Evolutionary conservation across 768 basidiomycete genomes (phyloP), one percentile per base, ranked within the genome.

Genomic region (Boletus speciosus): DNA sequence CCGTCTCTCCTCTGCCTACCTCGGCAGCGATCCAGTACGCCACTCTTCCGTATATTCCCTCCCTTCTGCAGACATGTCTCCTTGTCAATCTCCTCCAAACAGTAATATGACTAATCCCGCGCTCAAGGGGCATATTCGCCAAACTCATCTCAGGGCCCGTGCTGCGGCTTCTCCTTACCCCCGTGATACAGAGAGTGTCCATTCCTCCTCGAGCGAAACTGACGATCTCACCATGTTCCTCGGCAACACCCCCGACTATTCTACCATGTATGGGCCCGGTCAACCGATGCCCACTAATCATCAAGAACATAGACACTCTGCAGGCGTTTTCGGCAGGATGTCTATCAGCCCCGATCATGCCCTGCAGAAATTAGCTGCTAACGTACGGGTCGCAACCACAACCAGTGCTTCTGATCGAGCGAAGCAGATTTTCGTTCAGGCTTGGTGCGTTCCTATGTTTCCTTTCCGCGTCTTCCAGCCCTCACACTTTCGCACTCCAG

Each of bases 371-470:
- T 77, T 93, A 52, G 91, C 92, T 4, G 86, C 85, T 40, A 92
- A 90, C 62, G 90, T 93, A 35, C 84, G 91, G 47, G 86, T 87
- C 41, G 92, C 92, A 12, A 93, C 91, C 3, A 94, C 91, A 8
- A 93, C 91, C 37, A 92, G 88, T 65, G 91, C 92, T 47, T 93
- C 91, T 11, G 92, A 94, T 70, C 76, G 92, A 64, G 91, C 92
- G 49, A 93, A 93, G 65, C 90, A 93, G 72, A 92, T 93, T 63
- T 94, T 94, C 64, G 91, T 93, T 19, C 92, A 93, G 71, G 90
- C 90, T 52, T 94, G 92, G 92, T 92, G 60, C 60, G 85, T 78
- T 56, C 46, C 46, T 44, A 16, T 50, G 25, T 57, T 66, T 61
- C 51, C 60, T 56, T 58, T 60, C 48, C 54, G 19, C 39, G 35